Evolutionary conservation across 352 stramenopile species (phyloP), one percentile per base, ranked within the genome.

Genomic region (Pythium brachiatum): DNA sequence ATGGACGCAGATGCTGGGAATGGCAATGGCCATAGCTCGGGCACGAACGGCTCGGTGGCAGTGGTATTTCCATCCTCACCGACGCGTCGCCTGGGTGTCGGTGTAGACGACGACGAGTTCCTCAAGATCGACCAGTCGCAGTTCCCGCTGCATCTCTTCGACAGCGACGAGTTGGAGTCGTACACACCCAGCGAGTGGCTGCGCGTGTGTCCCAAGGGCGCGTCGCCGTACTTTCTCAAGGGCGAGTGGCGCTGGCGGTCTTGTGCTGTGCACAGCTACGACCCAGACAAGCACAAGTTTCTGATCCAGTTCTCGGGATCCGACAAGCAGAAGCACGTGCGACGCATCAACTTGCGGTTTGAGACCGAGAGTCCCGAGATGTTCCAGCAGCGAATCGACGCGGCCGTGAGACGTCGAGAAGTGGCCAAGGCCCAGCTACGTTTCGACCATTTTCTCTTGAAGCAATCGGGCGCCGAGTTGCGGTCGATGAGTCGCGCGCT

Each of bases 281-380:
- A 94, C 60, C 44, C n/a, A 13, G 68, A 69, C 3, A 79, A 72
- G 26, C 63, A 77, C 11, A 88, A 95, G 67, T 97, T 85, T 61
- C 57, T 86, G 36, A 79, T 97, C 53, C 86, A 92, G 59, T 96
- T 97, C 63, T 70, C 90, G 44, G 84, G 89, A 0, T 89, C 84
- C 0, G 90, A 96, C 59, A 81, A 81, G 34, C 79, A 90, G 21
- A 98, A 98, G 58, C 79, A 70, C 51, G 91, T 98, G 34, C 75
- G 80, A 16, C 75, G 93, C 55, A 95, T 98, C 74, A 98, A 98
- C 55, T 69, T 98, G 31, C 83, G 90, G 38, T 98, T 98, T 63
- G 86, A 94, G 38, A 86, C 60, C 15, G 86, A 98, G 71, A 71
- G 79, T 15, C 56, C 75, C 2, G 67, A 77, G 23, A 54, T 68